Evolutionary conservation across 83 land plant genomes (phyloP).

Genomic region (Picea abies): DNA sequence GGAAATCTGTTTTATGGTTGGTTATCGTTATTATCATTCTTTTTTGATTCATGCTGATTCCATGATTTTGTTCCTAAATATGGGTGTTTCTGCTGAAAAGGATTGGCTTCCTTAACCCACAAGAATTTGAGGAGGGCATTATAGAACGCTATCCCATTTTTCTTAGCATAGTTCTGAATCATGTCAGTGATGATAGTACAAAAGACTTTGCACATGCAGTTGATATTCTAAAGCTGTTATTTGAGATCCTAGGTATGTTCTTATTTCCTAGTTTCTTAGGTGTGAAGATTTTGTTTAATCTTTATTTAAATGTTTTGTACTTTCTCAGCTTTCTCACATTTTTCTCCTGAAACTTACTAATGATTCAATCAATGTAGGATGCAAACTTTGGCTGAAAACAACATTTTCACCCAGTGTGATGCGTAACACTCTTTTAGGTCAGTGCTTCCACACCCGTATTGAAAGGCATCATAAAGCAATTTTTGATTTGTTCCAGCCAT

Average conservation of each 20-base stretch:
- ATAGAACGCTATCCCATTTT: constrained; percentile 88
- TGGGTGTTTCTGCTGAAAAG: constrained; percentile 31
- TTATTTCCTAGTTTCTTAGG: neutral
- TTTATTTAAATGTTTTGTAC: neutral
- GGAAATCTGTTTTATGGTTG: neutral
- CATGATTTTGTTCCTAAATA: constrained; percentile 12
- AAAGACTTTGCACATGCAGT: constrained; percentile 84
- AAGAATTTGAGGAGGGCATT: constrained; percentile 92
- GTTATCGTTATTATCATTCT: neutral
- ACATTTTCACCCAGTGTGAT: constrained; percentile 91
- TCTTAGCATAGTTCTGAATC: constrained; percentile 86
- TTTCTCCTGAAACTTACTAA: neutral
- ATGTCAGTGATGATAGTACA: constrained; percentile 83
- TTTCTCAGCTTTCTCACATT: neutral
- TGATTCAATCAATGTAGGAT: constrained; percentile 46
- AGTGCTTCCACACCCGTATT: constrained; percentile 88
- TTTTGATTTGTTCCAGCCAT: constrained; percentile 93
- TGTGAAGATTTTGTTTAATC: no score
- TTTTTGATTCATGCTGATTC: neutral
- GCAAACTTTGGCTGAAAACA: constrained; percentile 88
- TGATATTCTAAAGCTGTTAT: constrained; percentile 69
- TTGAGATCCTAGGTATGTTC: constrained; percentile 81
- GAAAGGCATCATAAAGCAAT: constrained; percentile 95
- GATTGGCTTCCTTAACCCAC: constrained; percentile 75
- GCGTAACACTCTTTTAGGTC: constrained; percentile 95